Evolutionary conservation across 331 rosid species (phyloP).

Genomic region (Acacia pycnantha): DNA sequence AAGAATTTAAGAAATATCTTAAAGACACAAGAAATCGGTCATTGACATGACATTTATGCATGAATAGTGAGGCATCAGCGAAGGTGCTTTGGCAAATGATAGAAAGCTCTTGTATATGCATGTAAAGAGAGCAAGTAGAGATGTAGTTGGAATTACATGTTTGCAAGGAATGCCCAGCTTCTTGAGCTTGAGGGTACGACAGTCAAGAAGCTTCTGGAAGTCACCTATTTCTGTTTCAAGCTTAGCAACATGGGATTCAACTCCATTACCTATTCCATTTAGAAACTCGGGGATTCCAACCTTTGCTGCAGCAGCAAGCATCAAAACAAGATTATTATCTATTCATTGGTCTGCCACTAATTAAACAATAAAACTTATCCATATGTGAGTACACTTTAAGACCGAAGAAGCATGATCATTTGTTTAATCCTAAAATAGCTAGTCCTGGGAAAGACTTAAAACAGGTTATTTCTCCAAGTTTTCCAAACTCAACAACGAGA

Average conservation of each 20-base stretch:
- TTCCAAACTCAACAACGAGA: not conserved
- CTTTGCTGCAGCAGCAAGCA: slow-evolving; percentile 57
- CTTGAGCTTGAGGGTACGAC: slow-evolving; percentile 84
- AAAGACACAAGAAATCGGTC: not conserved
- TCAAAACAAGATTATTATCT: not conserved
- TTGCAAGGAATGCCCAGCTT: slow-evolving; percentile 94
- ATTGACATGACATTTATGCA: not conserved
- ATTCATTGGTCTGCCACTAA: not conserved
- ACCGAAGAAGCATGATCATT: not conserved
- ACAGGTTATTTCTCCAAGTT: not conserved
- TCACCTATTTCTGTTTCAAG: slow-evolving; percentile 86
- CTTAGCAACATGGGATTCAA: slow-evolving; percentile 78
- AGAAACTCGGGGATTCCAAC: slow-evolving; percentile 92
- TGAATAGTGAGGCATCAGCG: not conserved
- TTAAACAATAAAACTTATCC: not conserved
- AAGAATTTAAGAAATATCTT: not conserved
- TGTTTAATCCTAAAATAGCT: not conserved
- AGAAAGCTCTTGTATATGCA: not conserved
- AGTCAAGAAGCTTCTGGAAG: slow-evolving; percentile 77
- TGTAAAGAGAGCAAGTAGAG: not conserved
- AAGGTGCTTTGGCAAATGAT: not conserved
- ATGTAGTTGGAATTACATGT: slow-evolving; percentile 47
- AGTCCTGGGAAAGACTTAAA: not conserved
- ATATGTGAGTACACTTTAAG: not conserved
- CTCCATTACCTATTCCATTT: slow-evolving; percentile 80